phyloP scores from a whole-genome alignment of 495 filamentous ascomycete species.

The Clohesyomyces aquaticus region DNA sequence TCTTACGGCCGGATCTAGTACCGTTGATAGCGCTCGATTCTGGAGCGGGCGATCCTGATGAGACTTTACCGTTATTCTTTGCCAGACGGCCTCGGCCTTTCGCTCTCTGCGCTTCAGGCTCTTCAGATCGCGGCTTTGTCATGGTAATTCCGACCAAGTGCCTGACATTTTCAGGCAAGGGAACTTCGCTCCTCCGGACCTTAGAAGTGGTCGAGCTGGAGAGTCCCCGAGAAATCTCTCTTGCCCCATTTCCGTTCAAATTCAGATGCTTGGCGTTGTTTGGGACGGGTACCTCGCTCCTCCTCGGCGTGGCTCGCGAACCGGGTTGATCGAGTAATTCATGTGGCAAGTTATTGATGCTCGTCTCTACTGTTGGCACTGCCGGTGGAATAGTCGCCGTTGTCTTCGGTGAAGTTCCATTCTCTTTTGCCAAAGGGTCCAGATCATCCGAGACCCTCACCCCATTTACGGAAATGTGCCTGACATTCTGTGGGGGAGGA shows the following conservation, averaged over 20 bases:
- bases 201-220: neutral
- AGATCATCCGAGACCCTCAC: neutral
- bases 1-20: neutral
- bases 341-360: neutral
- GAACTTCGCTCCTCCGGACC: neutral
- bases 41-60: neutral
- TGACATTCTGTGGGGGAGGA: constrained; percentile 12
- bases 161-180: constrained; percentile 5
- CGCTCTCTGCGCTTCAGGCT: neutral
- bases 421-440: neutral
- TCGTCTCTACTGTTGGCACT: neutral
- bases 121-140: neutral
- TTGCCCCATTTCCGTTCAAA: neutral
- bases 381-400: neutral
- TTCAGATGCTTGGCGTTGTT: neutral
- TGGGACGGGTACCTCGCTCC: constrained; percentile 1
- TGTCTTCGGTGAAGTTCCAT: neutral
- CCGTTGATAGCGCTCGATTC: neutral
- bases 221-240: neutral
- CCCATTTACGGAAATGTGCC: neutral
- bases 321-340: neutral
- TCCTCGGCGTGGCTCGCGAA: neutral
- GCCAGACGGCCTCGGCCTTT: neutral
- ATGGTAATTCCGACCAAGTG: neutral
- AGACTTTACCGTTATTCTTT: neutral